Evolutionary conservation across 805 yeast species (phyloP), one percentile per base, ranked within the genome.

Genomic region (Tetrapisispora namnaoensis): DNA sequence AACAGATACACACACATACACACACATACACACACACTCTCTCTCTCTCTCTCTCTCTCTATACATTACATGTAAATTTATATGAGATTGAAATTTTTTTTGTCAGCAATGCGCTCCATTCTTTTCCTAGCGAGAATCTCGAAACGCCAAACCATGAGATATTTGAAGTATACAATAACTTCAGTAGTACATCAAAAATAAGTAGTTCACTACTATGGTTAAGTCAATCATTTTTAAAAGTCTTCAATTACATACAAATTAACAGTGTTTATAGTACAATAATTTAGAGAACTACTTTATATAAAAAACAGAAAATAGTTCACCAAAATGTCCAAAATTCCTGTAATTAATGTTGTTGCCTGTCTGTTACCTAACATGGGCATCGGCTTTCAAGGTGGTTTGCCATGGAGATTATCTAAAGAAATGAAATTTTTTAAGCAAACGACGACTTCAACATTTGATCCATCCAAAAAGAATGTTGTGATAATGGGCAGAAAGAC

Each of bases 401-500:
- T 93, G 49, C 98, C 99, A 3, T 93, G 99, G 99, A 73, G 83
- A 44, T 72, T 93, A 28, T 74, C 79, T 48, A 74, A 82, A 46
- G 99, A 93, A 63, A 86, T 93, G 84, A 79, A 80, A 61, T 93
- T 81, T 62, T 93, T 93, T 70, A 76, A 78, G 52, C 77, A 79
- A 50, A 82, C 87, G 16, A 93, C 99, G 0, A 67, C 80, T 2
- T 55, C 57, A 9, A 65, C 67, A 0, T 55, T 54, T 9, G 65
- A 72, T 27, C 62, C 68, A n/a, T 50, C 50, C 1, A 68, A 66
- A 51, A 59, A 54, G 37, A 87, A 88, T 61, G 95, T 86, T 0
- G 98, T 93, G 14, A 74, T 93, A 3, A 93, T 93, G 99, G 99
- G 99, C 14, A 75, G 97, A 51, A 85, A 82, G 61, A 91, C 98